Percentiles rank a stretch among this genome's conserved stretches.
phyloP scores from a whole-genome alignment of 1,284 basidiomycete genomes.

The Sutorius eximius region DNA sequence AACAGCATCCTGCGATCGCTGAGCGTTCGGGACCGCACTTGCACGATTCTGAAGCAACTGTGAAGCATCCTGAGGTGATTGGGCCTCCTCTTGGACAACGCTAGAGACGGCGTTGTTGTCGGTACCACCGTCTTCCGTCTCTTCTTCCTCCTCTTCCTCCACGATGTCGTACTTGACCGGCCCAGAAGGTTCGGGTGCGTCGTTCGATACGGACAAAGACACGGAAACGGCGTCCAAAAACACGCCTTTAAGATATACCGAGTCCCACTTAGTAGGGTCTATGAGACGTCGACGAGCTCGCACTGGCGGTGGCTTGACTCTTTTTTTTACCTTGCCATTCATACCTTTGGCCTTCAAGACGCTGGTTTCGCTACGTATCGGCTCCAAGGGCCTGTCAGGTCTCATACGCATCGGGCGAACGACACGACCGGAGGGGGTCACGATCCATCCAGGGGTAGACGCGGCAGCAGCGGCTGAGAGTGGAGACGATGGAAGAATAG shows the following conservation, averaged over 20 bases:
- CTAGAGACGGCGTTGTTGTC: not conserved
- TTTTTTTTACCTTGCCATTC: constrained; percentile 34
- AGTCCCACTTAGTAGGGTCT: constrained; percentile 67
- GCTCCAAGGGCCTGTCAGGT: constrained; percentile 58
- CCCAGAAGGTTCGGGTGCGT: not conserved
- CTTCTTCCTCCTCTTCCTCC: constrained; percentile 2
- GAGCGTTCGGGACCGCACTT: not conserved
- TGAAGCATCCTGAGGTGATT: not conserved
- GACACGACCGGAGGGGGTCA: constrained; percentile 65
- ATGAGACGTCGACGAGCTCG: constrained; percentile 44
- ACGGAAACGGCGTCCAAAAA: constrained; percentile 49
- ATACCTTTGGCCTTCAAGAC: constrained; percentile 4
- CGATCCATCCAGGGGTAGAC: constrained; percentile 58
- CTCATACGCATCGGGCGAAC: constrained; percentile 66
- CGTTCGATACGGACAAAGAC: constrained; percentile 19
- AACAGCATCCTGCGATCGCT: not conserved
- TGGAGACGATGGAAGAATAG: constrained; percentile 64
- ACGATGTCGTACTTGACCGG: not conserved
- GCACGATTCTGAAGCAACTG: not conserved
- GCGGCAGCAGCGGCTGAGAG: constrained; percentile 58
- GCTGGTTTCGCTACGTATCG: constrained; percentile 23
- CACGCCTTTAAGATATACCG: constrained; percentile 61
- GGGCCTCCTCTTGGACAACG: not conserved
- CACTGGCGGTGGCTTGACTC: constrained; percentile 21
- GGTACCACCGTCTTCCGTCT: not conserved